A percentile compares a stretch with the other conserved stretches of the same genome.
Conservation (phyloP, 257 asterid species). For the Rubia yunnanensis region DNA sequence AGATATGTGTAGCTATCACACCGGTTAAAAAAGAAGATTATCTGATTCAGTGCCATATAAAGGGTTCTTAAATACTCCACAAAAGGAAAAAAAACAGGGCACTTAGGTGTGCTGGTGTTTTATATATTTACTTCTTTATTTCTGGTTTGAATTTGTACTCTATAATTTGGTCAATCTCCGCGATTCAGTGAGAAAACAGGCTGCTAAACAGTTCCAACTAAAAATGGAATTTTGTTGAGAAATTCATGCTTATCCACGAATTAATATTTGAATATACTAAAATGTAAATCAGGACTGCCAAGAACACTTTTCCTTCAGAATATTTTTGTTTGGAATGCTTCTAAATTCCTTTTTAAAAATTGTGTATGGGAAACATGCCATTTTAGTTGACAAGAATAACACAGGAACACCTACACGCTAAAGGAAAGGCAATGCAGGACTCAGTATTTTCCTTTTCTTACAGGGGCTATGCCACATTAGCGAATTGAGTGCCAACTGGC, state of each 20-base stretch:
- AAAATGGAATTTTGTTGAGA: neutral
- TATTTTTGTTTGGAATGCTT: neutral
- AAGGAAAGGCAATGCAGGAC: neutral
- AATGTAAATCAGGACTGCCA: neutral
- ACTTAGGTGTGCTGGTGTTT: neutral
- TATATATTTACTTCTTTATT: neutral
- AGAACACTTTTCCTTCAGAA: neutral
- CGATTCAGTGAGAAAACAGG: neutral
- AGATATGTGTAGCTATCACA: neutral
- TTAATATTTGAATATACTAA: neutral
- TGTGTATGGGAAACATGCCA: neutral
- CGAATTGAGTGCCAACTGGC: conserved; percentile 84
- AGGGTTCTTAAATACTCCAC: neutral
- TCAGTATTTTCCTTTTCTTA: conserved; percentile 8
- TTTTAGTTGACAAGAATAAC: neutral
- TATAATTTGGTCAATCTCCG: neutral
- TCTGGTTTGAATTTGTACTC: neutral
- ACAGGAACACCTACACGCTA: neutral
- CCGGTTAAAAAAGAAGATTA: neutral
- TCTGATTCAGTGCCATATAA: neutral
- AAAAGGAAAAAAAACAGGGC: neutral
- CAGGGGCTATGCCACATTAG: conserved; percentile 97
- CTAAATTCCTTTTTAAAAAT: neutral
- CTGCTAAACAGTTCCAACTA: neutral
- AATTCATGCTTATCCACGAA: neutral